These are phyloP conservation scores for Golubevia pallescens DNA, from an alignment of 1,284 basidiomycete genomes.

Conservation along the genomic window DNA sequence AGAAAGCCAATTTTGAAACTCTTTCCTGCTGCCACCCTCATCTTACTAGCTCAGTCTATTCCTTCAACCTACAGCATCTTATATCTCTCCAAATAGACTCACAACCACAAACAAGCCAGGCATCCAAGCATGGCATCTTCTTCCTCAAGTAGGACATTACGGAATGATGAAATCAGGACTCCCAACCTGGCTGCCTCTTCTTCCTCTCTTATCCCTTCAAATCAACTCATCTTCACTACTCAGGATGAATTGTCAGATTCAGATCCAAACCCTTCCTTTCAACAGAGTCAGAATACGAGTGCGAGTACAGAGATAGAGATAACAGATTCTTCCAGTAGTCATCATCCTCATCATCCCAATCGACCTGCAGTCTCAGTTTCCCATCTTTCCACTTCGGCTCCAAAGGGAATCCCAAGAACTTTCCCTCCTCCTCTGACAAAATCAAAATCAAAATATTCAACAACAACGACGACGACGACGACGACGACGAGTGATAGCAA, in stretches of 20 bases:
- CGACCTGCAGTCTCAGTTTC: background rate
- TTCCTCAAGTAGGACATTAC: conserved; percentile 5
- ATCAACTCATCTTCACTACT: conserved; percentile 2
- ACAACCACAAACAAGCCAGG: conserved; percentile 4
- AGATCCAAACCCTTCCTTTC: conserved; percentile 25
- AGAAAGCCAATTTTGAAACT: conserved; percentile 11
- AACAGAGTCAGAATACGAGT: no score
- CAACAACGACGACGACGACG: no score
- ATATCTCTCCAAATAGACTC: conserved; percentile 13
- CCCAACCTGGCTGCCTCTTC: no score
- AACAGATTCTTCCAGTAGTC: no score
- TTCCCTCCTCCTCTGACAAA: background rate
- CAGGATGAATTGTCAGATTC: conserved; percentile 22
- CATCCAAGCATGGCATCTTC: no score
- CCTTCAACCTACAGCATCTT: conserved; percentile 21
- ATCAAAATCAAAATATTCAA: no score
- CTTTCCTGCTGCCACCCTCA: conserved; percentile 19
- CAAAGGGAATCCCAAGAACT: conserved; percentile 14
- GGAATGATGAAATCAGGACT: background rate
- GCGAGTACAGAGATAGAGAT: no score
- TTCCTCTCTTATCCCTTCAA: conserved; percentile 19
- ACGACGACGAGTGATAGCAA: no score
- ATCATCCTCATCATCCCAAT: no score
- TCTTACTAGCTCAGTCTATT: conserved; percentile 24
- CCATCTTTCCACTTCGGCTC: conserved; percentile 10